Percentiles rank a stretch among this genome's conserved stretches.
Conservation (phyloP, 2,329 filamentous ascomycete species). For the Leptoxyphium fumago region DNA sequence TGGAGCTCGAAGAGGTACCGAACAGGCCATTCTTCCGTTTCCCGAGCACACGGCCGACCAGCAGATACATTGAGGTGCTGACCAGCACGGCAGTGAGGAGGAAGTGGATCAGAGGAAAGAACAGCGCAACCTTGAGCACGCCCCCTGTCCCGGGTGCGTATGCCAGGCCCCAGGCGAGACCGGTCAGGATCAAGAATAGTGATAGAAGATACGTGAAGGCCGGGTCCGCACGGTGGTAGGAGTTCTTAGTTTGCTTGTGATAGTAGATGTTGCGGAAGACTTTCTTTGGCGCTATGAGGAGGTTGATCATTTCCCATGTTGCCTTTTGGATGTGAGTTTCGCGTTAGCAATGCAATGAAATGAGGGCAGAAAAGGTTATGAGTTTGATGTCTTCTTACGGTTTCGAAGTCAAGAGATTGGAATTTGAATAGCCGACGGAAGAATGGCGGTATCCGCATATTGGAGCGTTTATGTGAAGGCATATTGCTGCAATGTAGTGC, state of each 20-base stretch:
- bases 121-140: slow-evolving; percentile 30
- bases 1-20: slow-evolving; percentile 28
- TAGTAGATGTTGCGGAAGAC: slow-evolving; percentile 59
- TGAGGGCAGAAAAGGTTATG: no score
- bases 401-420: slow-evolving; percentile 60
- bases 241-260: slow-evolving; percentile 53
- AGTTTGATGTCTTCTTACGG: slow-evolving; percentile 21
- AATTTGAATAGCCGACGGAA: slow-evolving; percentile 58
- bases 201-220: slow-evolving; percentile 56
- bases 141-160: slow-evolving; percentile 31
- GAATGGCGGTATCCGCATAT: slow-evolving; percentile 48
- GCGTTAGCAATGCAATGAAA: no score
- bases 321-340: slow-evolving; percentile 23
- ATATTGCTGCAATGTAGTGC: background rate
- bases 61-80: slow-evolving; percentile 48
- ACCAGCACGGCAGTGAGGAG: slow-evolving; percentile 44
- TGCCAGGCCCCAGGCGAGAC: slow-evolving; percentile 44
- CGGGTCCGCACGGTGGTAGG: slow-evolving; percentile 54
- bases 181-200: slow-evolving; percentile 43
- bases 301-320: slow-evolving; percentile 56
- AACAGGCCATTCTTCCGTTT: slow-evolving; percentile 44
- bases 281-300: slow-evolving; percentile 55
- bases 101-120: slow-evolving; percentile 44
- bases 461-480: slow-evolving; percentile 27
- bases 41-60: slow-evolving; percentile 47